These are phyloP conservation scores for Neophaeococcomyces mojaviensis DNA, from an alignment of 2,329 filamentous ascomycete genomes.

Conservation along the genomic window DNA sequence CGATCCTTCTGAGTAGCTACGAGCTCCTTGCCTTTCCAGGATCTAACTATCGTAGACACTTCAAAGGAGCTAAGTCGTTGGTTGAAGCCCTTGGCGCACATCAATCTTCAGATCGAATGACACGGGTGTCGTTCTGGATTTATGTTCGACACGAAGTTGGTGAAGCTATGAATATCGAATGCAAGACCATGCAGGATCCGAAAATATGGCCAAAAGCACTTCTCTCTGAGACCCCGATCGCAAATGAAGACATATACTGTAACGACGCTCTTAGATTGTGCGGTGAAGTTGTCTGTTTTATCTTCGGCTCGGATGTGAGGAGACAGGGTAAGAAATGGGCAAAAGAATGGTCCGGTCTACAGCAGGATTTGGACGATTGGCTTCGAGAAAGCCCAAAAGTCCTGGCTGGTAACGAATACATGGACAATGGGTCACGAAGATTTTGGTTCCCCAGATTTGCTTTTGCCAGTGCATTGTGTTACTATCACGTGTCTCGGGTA, in stretches of 20 bases:
- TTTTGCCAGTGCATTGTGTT: neutral
- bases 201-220: neutral
- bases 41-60: constrained; percentile 5
- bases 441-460: neutral
- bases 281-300: neutral
- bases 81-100: neutral
- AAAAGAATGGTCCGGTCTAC: neutral
- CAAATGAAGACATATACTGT: neutral
- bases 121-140: constrained; percentile 1
- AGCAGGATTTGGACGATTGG: neutral
- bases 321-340: neutral
- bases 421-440: neutral
- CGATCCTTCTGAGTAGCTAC: constrained; percentile 8
- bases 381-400: neutral
- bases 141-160: constrained; percentile 2
- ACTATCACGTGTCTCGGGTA: neutral
- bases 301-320: neutral
- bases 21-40: constrained; percentile 7
- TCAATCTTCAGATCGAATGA: neutral
- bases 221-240: neutral
- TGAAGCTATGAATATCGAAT: neutral
- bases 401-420: neutral
- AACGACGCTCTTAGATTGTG: constrained; percentile 2
- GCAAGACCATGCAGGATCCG: neutral
- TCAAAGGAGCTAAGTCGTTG: constrained; percentile 7